These are phyloP conservation scores for Nicotiana rustica DNA, from an alignment of 305 asterid genomes.

Conservation along the genomic window DNA sequence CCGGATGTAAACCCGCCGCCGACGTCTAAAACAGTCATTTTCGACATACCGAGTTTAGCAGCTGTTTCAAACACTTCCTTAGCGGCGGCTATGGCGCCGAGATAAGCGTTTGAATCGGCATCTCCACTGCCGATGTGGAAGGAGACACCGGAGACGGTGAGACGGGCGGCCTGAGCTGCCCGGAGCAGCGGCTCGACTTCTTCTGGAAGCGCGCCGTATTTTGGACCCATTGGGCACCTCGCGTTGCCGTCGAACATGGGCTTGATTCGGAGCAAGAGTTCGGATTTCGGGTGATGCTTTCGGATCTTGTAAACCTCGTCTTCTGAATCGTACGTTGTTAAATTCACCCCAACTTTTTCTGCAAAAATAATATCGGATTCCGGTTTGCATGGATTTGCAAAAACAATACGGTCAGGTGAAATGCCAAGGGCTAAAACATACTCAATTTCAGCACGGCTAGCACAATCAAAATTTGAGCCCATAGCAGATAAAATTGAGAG, in stretches of 20 bases:
- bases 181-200: slow-evolving; percentile 38
- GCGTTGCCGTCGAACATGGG: slow-evolving; percentile 34
- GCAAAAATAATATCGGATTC: slow-evolving; percentile 37
- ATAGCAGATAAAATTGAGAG: slow-evolving; percentile 30
- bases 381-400: slow-evolving; percentile 39
- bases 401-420: slow-evolving; percentile 35
- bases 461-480: slow-evolving; percentile 40
- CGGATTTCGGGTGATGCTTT: slow-evolving; percentile 33
- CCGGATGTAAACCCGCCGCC: slow-evolving; percentile 42
- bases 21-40: slow-evolving; percentile 31
- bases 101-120: slow-evolving; percentile 32
- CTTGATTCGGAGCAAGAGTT: slow-evolving; percentile 39
- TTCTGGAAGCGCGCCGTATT: slow-evolving; percentile 41
- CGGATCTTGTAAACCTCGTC: slow-evolving; percentile 37
- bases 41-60: slow-evolving; percentile 27
- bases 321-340: slow-evolving; percentile 36
- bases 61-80: slow-evolving; percentile 34
- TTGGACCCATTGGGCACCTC: slow-evolving; percentile 31
- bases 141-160: slow-evolving; percentile 36
- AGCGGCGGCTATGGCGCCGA: slow-evolving; percentile 36
- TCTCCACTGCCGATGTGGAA: slow-evolving; percentile 40
- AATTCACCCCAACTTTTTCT: slow-evolving; percentile 36
- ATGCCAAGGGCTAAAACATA: slow-evolving; percentile 35
- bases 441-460: slow-evolving; percentile 42
- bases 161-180: slow-evolving; percentile 28